Base-by-base conservation (phyloP, 768 basidiomycete genomes). In the Leccinum arenicola region DNA sequence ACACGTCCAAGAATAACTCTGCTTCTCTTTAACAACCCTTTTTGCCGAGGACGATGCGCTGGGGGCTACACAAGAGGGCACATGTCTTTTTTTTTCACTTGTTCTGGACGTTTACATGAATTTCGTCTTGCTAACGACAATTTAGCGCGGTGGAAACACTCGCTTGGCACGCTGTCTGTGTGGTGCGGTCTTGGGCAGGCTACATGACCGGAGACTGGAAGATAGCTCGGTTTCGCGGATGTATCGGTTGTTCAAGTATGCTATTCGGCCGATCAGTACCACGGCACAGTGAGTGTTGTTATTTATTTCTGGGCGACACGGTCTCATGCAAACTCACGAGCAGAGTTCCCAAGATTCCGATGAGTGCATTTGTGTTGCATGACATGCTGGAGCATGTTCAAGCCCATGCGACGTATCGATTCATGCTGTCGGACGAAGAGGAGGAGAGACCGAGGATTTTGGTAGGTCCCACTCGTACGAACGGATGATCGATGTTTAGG, bases 361-460 rank as follows among this genome's bases (percentile, higher is more conserved):
- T 95, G 27, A 91, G 91, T 2, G 90, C 92, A n/a, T 96, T 92
- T 73, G 82, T 98, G 31, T 83, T 94, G 12, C 86, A 93, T 61
- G 93, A 97, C 66, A 91, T 98, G 91, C 82, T 83, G 29, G 96
- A 96, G 69, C 88, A 91, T 54, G 89, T 93, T 5, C 88, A 90
- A 55, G 93, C 95, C 2, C 95, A 98, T 69, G 94, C 95, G 1
- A 89, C 90, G 0, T 94, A 98, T 74, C 89, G 95, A 10, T 98
- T 98, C 68, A 81, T 95, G 35, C 75, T 98, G 33, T 78, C 84
- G 15, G 95, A 97, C 59, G 94, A 95, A 63, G 93, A 96, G 67
- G 84, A 88, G 29, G 91, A 93, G 60, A 82, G 79, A 27, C 85
- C 90, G 4, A 79, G 88, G 55, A 80, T 98, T 14, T 76, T 97